These are phyloP conservation scores for Osmozyma mogii DNA, from an alignment of 805 yeast species.

Conservation along the genomic window DNA sequence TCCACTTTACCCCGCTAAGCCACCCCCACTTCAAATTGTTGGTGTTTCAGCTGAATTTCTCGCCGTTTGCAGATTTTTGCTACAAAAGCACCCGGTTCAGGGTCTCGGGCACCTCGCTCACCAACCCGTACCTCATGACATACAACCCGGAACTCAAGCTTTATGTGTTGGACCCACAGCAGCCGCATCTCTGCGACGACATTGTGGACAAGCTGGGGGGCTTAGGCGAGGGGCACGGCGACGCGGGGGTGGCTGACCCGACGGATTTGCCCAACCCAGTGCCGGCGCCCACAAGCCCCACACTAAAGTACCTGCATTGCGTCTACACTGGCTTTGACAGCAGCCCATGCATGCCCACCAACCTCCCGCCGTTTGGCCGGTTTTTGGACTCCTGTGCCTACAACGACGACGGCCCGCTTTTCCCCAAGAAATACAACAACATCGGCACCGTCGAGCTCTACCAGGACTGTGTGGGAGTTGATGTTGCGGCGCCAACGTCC, in stretches of 20 bases:
- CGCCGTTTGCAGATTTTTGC: conserved; percentile 32
- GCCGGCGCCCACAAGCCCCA: conserved; percentile 20
- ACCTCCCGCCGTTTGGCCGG: conserved; percentile 33
- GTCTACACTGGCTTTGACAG: conserved; percentile 4
- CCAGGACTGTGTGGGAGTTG: conserved; percentile 17
- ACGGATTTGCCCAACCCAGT: conserved; percentile 21
- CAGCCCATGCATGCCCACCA: conserved; percentile 16
- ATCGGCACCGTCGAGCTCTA: conserved; percentile 28
- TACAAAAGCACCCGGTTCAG: conserved; percentile 31
- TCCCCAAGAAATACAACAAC: conserved; percentile 32
- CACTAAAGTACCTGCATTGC: conserved; percentile 13
- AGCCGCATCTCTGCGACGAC: conserved; percentile 29
- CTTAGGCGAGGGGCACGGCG: conserved; percentile 8
- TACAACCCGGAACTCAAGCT: conserved; percentile 28
- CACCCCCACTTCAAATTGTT: conserved; percentile 17
- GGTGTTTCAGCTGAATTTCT: conserved; percentile 27
- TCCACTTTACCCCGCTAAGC: conserved; percentile 19
- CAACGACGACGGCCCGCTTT: conserved; percentile 9
- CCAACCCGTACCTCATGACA: conserved; percentile 19
- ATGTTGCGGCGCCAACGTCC: conserved; percentile 6
- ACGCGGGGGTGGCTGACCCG: conserved; percentile 1
- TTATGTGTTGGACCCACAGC: conserved; percentile 24
- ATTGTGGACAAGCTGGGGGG: conserved; percentile 23
- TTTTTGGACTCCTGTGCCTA: conserved; percentile 23
- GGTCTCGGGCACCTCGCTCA: conserved; percentile 28